Percentiles rank a stretch among this genome's conserved stretches.
Evolutionary conservation across 495 filamentous ascomycete genomes (phyloP).

Genomic region (Chlorociboria aeruginascens): DNA sequence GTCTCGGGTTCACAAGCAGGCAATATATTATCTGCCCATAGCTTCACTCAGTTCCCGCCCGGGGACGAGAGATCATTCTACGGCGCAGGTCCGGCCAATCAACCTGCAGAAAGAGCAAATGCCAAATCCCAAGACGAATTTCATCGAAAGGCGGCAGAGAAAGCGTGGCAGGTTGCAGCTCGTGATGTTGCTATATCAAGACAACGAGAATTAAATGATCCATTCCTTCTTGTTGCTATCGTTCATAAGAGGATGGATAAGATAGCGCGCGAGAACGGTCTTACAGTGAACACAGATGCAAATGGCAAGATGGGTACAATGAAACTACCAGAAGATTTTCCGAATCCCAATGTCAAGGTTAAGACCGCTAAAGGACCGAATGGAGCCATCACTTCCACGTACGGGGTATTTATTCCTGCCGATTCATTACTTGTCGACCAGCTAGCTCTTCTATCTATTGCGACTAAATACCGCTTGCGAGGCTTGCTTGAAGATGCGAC

Average conservation of each 20-base stretch:
- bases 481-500: slow-evolving; percentile 60
- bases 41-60: slow-evolving; percentile 36
- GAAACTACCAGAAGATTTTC: slow-evolving; percentile 33
- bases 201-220: slow-evolving; percentile 26
- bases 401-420: slow-evolving; percentile 51
- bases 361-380: slow-evolving; percentile 33
- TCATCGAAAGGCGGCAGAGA: slow-evolving; percentile 32
- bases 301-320: slow-evolving; percentile 29
- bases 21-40: slow-evolving; percentile 33
- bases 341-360: slow-evolving; percentile 25
- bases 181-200: slow-evolving; percentile 28
- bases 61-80: slow-evolving; percentile 39
- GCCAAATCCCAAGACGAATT: slow-evolving; percentile 38
- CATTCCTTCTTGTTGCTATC: slow-evolving; percentile 21
- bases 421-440: slow-evolving; percentile 62
- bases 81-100: slow-evolving; percentile 46
- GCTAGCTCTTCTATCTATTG: slow-evolving; percentile 60
- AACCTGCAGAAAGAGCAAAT: slow-evolving; percentile 34
- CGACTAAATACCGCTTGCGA: slow-evolving; percentile 57
- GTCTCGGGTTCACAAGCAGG: slow-evolving; percentile 29
- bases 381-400: slow-evolving; percentile 42
- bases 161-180: slow-evolving; percentile 34
- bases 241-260: slow-evolving; percentile 40
- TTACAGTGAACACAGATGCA: slow-evolving; percentile 42
- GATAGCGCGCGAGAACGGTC: slow-evolving; percentile 45